phyloP scores from a whole-genome alignment of 179 eudicot species.

The Beta lomatogona region DNA sequence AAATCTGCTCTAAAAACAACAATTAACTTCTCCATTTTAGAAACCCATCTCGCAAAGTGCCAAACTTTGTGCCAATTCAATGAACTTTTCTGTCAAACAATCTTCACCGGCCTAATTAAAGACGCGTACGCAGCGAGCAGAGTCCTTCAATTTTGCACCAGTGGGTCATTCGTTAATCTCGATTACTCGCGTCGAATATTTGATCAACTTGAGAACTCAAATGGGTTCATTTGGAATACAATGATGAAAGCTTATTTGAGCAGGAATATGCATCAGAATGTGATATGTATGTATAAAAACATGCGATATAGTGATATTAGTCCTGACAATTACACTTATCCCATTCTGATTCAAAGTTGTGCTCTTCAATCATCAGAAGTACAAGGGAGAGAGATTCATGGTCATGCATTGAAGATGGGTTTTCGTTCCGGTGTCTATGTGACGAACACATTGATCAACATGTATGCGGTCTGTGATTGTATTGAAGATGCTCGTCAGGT shows the following conservation, averaged over 20 bases:
- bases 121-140: conserved; percentile 70
- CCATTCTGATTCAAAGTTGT: conserved; percentile 55
- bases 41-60: conserved; percentile 50
- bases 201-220: conserved; percentile 39
- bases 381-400: conserved; percentile 57
- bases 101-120: conserved; percentile 48
- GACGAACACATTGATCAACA: conserved; percentile 51
- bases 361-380: conserved; percentile 23
- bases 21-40: conserved; percentile 49
- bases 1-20: conserved; percentile 41
- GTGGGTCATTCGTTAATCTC: conserved; percentile 36
- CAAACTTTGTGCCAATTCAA: conserved; percentile 41
- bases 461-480: conserved; percentile 54
- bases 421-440: conserved; percentile 61
- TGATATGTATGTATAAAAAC: conserved; percentile 44
- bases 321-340: conserved; percentile 42
- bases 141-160: conserved; percentile 49
- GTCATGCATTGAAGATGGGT: conserved; percentile 64
- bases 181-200: conserved; percentile 51
- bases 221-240: conserved; percentile 65
- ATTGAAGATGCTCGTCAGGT: conserved; percentile 49
- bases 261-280: conserved; percentile 19
- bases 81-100: conserved; percentile 62
- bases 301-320: conserved; percentile 37
- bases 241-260: conserved; percentile 42